A percentile compares a stretch with the other conserved stretches of the same genome.
phyloP scores from a whole-genome alignment of 495 filamentous ascomycete genomes.

The Geopyxis carbonaria region DNA sequence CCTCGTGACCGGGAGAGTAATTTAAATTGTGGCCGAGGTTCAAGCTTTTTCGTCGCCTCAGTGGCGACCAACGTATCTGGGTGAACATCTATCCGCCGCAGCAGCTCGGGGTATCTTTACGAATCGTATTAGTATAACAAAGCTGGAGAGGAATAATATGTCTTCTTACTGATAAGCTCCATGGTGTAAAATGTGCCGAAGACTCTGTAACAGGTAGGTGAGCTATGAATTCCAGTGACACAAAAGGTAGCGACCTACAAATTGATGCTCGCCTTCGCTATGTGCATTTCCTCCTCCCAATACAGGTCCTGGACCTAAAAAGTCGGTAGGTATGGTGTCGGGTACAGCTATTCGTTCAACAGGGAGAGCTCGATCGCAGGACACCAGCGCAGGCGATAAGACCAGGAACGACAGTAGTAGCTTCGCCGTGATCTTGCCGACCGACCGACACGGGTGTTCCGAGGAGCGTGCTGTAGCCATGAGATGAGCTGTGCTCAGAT shows the following conservation, averaged over 20 bases:
- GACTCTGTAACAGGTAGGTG: too few species aligned
- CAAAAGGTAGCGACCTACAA: conserved; percentile 1
- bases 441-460: not conserved
- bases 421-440: conserved; percentile 5
- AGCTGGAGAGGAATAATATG: not conserved
- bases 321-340: not conserved
- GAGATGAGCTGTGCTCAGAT: too few species aligned
- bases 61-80: conserved; percentile 48
- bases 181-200: conserved; percentile 85
- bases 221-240: too few species aligned
- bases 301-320: conserved; percentile 5
- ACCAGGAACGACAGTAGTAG: conserved; percentile 5
- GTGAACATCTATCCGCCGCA: conserved; percentile 55
- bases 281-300: not conserved
- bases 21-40: conserved; percentile 21
- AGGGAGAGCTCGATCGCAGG: not conserved
- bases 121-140: not conserved
- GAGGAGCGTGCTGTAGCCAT: conserved; percentile 2
- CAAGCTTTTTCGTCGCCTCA: conserved; percentile 36
- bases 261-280: conserved; percentile 1
- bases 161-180: conserved; percentile 41
- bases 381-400: conserved; percentile 2
- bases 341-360: conserved; percentile 1
- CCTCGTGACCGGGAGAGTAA: conserved; percentile 42
- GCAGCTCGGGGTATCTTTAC: conserved; percentile 47